Conservation (phyloP, 2,329 filamentous ascomycete genomes). For the Setomelanomma holmii region DNA sequence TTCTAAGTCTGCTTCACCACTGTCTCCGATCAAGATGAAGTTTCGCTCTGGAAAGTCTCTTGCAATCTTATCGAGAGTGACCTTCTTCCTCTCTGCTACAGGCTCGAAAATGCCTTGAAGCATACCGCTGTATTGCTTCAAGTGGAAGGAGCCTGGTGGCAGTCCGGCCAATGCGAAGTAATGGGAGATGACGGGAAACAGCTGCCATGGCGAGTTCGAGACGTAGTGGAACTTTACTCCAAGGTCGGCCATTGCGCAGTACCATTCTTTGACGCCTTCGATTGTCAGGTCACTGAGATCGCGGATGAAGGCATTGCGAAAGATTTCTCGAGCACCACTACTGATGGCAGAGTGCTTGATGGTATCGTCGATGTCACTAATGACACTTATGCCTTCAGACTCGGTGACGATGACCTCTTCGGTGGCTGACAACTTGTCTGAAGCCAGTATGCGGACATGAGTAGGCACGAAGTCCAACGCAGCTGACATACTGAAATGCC, state of each 20-base stretch:
- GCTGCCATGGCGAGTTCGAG: conserved; percentile 98
- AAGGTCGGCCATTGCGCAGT: conserved; percentile 75
- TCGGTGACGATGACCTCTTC: conserved; percentile 81
- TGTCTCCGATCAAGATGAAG: conserved; percentile 93
- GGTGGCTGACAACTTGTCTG: conserved; percentile 81
- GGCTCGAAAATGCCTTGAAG: conserved; percentile 98
- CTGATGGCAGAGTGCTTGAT: conserved; percentile 94
- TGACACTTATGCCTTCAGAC: conserved; percentile 82
- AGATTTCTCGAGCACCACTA: conserved; percentile 88
- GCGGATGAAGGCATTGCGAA: conserved; percentile 92
- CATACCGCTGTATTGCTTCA: conserved; percentile 98
- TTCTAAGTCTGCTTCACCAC: conserved; percentile 94
- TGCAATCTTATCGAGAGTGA: conserved; percentile 83
- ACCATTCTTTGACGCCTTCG: conserved; percentile 91
- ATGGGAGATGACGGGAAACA: conserved; percentile 86
- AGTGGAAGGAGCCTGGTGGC: conserved; percentile 86
- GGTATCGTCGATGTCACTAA: conserved; percentile 97
- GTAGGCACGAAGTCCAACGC: conserved; percentile 90
- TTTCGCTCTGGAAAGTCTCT: conserved; percentile 87
- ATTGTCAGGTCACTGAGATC: conserved; percentile 83
- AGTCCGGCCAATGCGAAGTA: conserved; percentile 84
- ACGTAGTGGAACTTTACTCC: conserved; percentile 95
- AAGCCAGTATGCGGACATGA: conserved; percentile 84
- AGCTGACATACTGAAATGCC: conserved; percentile 83
- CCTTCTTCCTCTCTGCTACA: conserved; percentile 92